A percentile compares a stretch with the other conserved stretches of the same genome.
phyloP scores from a whole-genome alignment of 768 basidiomycete species.

The Leccinum broughii region DNA sequence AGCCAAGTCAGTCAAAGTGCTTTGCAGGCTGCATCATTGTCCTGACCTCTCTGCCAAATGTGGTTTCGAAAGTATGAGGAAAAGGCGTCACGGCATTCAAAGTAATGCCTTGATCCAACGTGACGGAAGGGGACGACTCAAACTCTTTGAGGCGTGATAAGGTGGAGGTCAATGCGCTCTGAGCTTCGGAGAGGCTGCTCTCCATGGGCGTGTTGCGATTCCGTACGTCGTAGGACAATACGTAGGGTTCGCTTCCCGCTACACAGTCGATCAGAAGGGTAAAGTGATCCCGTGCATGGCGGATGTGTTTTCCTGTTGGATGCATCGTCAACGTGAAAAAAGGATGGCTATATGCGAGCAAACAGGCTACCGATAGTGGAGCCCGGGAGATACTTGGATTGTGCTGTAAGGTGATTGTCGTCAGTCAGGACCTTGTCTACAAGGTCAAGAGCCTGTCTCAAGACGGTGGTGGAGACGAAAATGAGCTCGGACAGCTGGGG shows the following conservation, averaged over 20 bases:
- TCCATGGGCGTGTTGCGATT: conserved; percentile 86
- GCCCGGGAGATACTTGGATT: conserved; percentile 79
- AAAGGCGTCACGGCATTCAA: conserved; percentile 82
- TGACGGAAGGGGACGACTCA: conserved; percentile 40
- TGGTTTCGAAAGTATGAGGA: conserved; percentile 72
- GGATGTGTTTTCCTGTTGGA: conserved; percentile 73
- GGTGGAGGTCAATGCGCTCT: conserved; percentile 52
- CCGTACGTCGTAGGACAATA: conserved; percentile 75
- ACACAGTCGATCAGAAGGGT: conserved; percentile 61
- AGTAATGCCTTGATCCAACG: conserved; percentile 59
- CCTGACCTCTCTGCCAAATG: conserved; percentile 77
- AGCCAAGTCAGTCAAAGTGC: conserved; percentile 3
- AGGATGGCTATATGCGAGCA: background rate
- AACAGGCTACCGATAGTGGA: conserved; percentile 72
- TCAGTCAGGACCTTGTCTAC: conserved; percentile 63
- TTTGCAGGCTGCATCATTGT: background rate
- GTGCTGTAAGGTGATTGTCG: conserved; percentile 66
- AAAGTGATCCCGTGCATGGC: conserved; percentile 86
- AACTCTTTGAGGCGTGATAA: conserved; percentile 57
- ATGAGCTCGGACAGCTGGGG: conserved; percentile 54
- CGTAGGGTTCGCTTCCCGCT: conserved; percentile 44
- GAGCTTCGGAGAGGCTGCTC: conserved; percentile 58
- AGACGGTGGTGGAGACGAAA: conserved; percentile 63
- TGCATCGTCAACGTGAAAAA: conserved; percentile 1
- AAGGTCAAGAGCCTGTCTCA: conserved; percentile 73